A percentile compares a stretch with the other conserved stretches of the same genome.
Evolutionary conservation across 2,329 filamentous ascomycete genomes (phyloP).

Genomic region (Trichoderma gracile): DNA sequence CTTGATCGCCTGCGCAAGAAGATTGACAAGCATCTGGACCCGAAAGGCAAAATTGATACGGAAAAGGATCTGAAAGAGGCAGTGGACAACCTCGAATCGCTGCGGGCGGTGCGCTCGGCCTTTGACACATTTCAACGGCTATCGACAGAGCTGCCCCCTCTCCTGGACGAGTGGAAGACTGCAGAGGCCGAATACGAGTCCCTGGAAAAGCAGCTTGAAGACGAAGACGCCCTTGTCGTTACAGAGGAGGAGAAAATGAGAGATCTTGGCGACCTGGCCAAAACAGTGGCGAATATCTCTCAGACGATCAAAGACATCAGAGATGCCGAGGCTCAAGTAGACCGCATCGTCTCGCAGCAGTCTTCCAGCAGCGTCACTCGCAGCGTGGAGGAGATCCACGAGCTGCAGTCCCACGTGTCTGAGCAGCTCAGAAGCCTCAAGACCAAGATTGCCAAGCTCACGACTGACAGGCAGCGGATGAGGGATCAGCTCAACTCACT

Average conservation of each 20-base stretch:
- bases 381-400: slow-evolving; percentile 81
- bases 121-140: slow-evolving; percentile 76
- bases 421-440: slow-evolving; percentile 69
- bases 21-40: slow-evolving; percentile 64
- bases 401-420: slow-evolving; percentile 65
- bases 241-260: slow-evolving; percentile 65
- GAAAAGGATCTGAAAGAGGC: slow-evolving; percentile 60
- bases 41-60: slow-evolving; percentile 61
- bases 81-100: slow-evolving; percentile 54
- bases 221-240: slow-evolving; percentile 65
- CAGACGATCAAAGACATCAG: slow-evolving; percentile 72
- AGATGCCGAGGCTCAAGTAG: slow-evolving; percentile 71
- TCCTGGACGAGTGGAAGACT: slow-evolving; percentile 63
- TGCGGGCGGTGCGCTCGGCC: slow-evolving; percentile 63
- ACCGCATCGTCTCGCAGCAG: slow-evolving; percentile 74
- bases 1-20: slow-evolving; percentile 64
- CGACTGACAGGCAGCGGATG: slow-evolving; percentile 68
- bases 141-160: slow-evolving; percentile 67
- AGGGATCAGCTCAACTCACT: slow-evolving; percentile 67
- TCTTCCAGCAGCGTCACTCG: slow-evolving; percentile 64
- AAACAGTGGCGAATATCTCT: slow-evolving; percentile 73
- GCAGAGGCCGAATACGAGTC: slow-evolving; percentile 62
- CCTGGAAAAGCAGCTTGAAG: slow-evolving; percentile 63
- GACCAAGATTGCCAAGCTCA: slow-evolving; percentile 64
- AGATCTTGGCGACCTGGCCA: slow-evolving; percentile 73